Base-by-base conservation (phyloP, 352 stramenopile species). In the Phytophthora macrochlamydospora region DNA sequence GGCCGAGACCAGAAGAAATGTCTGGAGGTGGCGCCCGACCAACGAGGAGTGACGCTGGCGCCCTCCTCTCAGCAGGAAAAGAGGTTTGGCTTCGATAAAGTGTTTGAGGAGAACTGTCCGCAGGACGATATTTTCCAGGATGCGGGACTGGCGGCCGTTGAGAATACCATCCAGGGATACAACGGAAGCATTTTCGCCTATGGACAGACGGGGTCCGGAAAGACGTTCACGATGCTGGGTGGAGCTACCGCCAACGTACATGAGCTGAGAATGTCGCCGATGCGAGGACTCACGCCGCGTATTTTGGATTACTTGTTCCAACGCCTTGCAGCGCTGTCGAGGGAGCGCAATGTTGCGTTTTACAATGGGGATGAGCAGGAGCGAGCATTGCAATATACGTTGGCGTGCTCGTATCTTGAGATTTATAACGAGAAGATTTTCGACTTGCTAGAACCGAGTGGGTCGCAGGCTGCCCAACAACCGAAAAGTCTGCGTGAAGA, bases 381-480 rank as follows among this genome's bases (percentile, higher is more conserved):
- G 31, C 51, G 57, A 8, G 74, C 83, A 13, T 44, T 90, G 33
- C 69, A 88, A 53, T 91, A 89, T 58, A 77, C 69, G 24, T 57
- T 93, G 48, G 82, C 78, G 37, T 96, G 89, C 59, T 97, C 90
- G 55, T 97, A 95, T 60, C 64, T 97, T 32, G 89, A 97, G 57
- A 96, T 97, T 60, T 97, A 97, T 73, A 97, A 97, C 62, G 90
- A 97, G 42, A 94, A 95, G 67, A 65, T 97, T 14, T 94, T 90
- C 59, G 90, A 97, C 66, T 64, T 97, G 33, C 46, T 97, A 37
- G 87, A 96, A 62, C 75, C 85, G 1, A 80, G 57, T 14, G 75
- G 68, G 8, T 82, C 77, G 4, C 59, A 67, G 2, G 79, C 74
- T 13, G 68, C 66, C 0, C 70, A 73, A 38, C 82, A 92, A 50